Conservation (phyloP, 352 stramenopile species). For the Pythium periplocum region DNA sequence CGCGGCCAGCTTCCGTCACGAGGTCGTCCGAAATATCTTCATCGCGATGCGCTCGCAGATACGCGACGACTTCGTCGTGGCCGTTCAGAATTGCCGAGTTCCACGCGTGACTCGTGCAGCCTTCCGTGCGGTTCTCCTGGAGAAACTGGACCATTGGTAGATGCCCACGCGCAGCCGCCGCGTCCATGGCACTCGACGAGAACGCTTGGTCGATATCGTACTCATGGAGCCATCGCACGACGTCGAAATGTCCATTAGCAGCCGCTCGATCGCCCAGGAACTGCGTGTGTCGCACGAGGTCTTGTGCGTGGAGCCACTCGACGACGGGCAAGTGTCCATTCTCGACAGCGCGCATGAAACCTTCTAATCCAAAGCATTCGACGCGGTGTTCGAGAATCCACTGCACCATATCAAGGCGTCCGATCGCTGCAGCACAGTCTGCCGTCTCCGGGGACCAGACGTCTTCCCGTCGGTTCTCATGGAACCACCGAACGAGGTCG, state of each 20-base stretch:
- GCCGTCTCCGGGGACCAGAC: slow-evolving; percentile 15
- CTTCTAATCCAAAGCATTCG: neutral
- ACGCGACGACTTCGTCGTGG: slow-evolving; percentile 18
- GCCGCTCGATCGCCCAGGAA: neutral
- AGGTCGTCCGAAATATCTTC: slow-evolving; percentile 22
- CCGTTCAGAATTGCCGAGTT: slow-evolving; percentile 18
- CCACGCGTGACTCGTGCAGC: slow-evolving; percentile 14
- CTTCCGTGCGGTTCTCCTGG: slow-evolving; percentile 19
- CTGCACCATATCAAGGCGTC: slow-evolving; percentile 10
- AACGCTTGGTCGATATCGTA: neutral
- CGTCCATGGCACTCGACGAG: neutral
- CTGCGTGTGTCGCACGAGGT: neutral
- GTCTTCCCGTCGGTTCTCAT: slow-evolving; percentile 12
- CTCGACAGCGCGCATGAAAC: neutral
- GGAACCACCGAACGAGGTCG: slow-evolving; percentile 23
- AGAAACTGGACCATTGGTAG: slow-evolving; percentile 16
- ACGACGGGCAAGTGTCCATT: slow-evolving; percentile 3
- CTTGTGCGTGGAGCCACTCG: neutral
- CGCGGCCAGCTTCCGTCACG: slow-evolving; percentile 9
- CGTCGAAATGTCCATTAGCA: neutral
- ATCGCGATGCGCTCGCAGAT: slow-evolving; percentile 10
- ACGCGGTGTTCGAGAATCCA: neutral
- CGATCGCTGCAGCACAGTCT: slow-evolving; percentile 16
- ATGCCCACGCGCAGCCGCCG: neutral
- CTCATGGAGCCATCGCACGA: neutral